Percentiles rank a stretch among this genome's conserved stretches.
These are phyloP conservation scores for Trichoderma atroviride DNA, from an alignment of 2,329 filamentous ascomycete species.

Conservation along the genomic window DNA sequence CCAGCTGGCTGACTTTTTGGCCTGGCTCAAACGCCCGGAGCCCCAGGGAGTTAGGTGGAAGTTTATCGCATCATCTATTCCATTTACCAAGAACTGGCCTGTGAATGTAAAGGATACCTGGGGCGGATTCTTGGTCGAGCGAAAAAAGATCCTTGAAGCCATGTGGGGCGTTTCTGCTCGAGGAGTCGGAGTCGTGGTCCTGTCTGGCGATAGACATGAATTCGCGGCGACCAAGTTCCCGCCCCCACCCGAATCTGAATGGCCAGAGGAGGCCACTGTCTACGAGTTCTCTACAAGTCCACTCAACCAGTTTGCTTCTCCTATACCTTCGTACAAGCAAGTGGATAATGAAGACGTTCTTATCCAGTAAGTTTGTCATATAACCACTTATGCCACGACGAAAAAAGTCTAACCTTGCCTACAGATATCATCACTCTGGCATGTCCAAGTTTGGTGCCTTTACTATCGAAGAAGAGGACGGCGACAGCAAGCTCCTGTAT, in stretches of 20 bases:
- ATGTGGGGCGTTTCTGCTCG: constrained; percentile 86
- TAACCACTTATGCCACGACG: background rate
- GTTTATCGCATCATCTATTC: constrained; percentile 84
- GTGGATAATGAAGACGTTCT: constrained; percentile 79
- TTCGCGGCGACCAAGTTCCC: constrained; percentile 86
- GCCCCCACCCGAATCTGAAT: constrained; percentile 61
- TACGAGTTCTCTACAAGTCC: constrained; percentile 93
- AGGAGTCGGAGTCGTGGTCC: constrained; percentile 76
- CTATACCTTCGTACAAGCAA: constrained; percentile 80
- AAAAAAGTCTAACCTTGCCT: constrained; percentile 14
- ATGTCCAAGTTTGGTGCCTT: constrained; percentile 80
- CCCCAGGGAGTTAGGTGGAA: constrained; percentile 87
- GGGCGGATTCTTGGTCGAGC: constrained; percentile 86
- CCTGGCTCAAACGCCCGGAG: constrained; percentile 73
- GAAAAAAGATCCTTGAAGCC: constrained; percentile 76
- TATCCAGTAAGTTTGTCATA: constrained; percentile 66
- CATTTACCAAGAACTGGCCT: constrained; percentile 97
- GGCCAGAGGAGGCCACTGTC: constrained; percentile 66
- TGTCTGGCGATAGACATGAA: constrained; percentile 95
- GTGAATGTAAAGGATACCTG: constrained; percentile 88
- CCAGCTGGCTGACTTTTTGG: constrained; percentile 78
- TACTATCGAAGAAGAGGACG: constrained; percentile 70
- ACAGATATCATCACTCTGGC: constrained; percentile 76
- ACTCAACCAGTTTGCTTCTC: constrained; percentile 91
- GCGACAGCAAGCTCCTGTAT: constrained; percentile 75